Percentiles rank a stretch among this genome's conserved stretches.
These are phyloP conservation scores for Cryptococcus jaspeensis DNA, from an alignment of 1,284 basidiomycete genomes.

Conservation along the genomic window DNA sequence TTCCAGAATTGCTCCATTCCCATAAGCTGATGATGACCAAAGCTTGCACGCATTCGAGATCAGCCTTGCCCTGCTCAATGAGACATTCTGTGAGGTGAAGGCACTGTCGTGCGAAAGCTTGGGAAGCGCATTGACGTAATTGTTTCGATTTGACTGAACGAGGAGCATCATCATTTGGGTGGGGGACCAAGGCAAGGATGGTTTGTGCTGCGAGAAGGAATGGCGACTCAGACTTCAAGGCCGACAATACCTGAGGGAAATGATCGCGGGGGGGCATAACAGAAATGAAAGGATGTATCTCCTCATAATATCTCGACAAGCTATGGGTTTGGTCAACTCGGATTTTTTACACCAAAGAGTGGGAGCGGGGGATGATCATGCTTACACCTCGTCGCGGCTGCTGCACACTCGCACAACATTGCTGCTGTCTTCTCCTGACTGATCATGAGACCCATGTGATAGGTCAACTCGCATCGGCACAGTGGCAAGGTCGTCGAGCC, in stretches of 20 bases:
- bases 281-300: constrained; percentile 50
- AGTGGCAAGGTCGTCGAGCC: constrained; percentile 40
- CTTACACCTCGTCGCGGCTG: constrained; percentile 42
- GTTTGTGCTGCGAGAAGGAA: constrained; percentile 50
- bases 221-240: constrained; percentile 41
- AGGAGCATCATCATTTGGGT: constrained; percentile 43
- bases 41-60: constrained; percentile 47
- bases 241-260: constrained; percentile 32
- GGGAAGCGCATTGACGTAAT: constrained; percentile 34
- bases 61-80: constrained; percentile 10
- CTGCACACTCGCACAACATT: constrained; percentile 39
- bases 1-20: constrained; percentile 48
- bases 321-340: constrained; percentile 17
- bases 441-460: constrained; percentile 6
- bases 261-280: constrained; percentile 46
- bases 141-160: constrained; percentile 39
- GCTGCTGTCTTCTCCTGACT: constrained; percentile 35
- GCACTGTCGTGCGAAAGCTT: constrained; percentile 25
- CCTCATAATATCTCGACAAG: constrained; percentile 47
- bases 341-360: background rate
- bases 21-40: constrained; percentile 46
- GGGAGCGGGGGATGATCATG: constrained; percentile 1
- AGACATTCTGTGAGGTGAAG: constrained; percentile 24
- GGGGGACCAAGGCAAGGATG: constrained; percentile 48
- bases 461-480: constrained; percentile 24